Evolutionary conservation across 176 grass and related monocot species (phyloP).

Genomic region (Typha latifolia): DNA sequence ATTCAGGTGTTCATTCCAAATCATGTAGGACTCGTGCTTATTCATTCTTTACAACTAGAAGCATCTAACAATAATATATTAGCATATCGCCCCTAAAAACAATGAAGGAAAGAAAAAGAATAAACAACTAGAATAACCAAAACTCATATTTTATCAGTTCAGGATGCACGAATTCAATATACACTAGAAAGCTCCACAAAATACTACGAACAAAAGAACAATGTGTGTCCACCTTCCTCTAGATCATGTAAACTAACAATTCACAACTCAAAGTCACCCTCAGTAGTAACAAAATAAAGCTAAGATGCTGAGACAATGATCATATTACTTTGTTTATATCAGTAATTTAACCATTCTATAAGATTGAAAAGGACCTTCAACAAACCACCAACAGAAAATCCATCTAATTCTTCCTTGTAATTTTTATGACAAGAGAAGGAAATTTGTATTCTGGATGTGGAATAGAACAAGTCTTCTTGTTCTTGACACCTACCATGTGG

Average conservation of each 20-base stretch:
- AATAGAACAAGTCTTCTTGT: conserved; percentile 59
- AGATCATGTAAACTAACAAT: not conserved
- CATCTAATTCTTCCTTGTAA: not conserved
- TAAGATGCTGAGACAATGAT: not conserved
- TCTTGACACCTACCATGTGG: conserved; percentile 69
- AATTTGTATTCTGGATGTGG: conserved; percentile 7
- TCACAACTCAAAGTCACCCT: not conserved
- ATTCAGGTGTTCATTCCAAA: too few relatives aligned
- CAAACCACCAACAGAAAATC: not conserved
- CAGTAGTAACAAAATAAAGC: not conserved
- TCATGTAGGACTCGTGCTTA: too few relatives aligned
- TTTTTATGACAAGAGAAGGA: not conserved
- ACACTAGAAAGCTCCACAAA: not conserved
- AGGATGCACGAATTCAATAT: not conserved
- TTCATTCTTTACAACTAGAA: too few relatives aligned
- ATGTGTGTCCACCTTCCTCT: not conserved
- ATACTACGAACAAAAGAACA: not conserved
- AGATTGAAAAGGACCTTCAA: not conserved
- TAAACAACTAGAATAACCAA: too few relatives aligned
- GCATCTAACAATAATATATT: too few relatives aligned
- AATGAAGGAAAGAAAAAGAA: too few relatives aligned
- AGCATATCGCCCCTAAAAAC: too few relatives aligned
- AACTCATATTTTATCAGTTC: not conserved
- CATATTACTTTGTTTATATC: not conserved
- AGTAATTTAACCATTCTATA: not conserved